phyloP scores from a whole-genome alignment of 148 eudicot genomes.

The Agrostemma githago region DNA sequence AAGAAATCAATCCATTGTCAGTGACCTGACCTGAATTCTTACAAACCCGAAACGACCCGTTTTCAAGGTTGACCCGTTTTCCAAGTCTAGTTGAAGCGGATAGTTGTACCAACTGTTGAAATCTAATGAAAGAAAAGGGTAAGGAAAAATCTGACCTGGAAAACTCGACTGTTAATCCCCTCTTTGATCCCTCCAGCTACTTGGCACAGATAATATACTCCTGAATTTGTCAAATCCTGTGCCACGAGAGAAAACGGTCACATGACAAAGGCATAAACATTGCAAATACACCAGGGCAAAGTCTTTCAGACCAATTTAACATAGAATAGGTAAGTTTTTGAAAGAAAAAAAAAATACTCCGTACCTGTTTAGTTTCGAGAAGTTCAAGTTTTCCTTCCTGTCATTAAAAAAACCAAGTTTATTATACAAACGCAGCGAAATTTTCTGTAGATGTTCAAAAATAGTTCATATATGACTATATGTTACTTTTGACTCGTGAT shows the following conservation, averaged over 20 bases:
- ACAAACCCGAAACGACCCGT: too few relatives aligned
- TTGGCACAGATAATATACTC: constrained; percentile 81
- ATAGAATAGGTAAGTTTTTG: background rate
- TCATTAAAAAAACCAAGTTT: constrained; percentile 16
- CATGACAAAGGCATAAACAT: background rate
- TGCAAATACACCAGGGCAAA: background rate
- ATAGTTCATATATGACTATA: too few relatives aligned
- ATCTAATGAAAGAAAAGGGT: background rate
- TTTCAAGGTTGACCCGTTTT: too few relatives aligned
- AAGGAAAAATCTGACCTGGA: constrained; percentile 40
- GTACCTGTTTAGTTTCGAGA: constrained; percentile 84
- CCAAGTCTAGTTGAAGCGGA: background rate
- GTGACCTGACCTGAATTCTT: background rate
- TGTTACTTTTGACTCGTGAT: too few relatives aligned
- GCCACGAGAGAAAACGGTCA: constrained; percentile 10
- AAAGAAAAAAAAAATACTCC: background rate
- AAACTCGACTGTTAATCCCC: constrained; percentile 41
- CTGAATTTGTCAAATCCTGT: constrained; percentile 85
- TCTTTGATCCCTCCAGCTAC: constrained; percentile 63
- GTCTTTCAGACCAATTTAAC: background rate
- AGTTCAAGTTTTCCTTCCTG: constrained; percentile 92
- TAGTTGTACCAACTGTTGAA: background rate
- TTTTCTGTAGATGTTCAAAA: background rate
- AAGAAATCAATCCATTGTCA: constrained; percentile 8
- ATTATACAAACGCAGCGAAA: background rate